Conservation (phyloP, 2,329 filamentous ascomycete species). For the Rhytidhysteron rufulum region DNA sequence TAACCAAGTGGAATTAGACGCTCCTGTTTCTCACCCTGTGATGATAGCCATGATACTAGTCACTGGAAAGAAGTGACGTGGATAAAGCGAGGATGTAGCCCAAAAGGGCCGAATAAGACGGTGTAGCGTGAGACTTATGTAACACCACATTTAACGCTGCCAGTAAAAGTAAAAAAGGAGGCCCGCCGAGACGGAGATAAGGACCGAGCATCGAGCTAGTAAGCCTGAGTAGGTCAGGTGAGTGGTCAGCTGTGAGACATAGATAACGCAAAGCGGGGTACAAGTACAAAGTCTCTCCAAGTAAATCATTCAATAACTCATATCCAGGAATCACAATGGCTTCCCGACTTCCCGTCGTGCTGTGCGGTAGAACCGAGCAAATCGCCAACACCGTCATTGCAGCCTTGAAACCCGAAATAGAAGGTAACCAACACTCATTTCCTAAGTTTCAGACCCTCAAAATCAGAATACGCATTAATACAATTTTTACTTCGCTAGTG, state of each 20-base stretch:
- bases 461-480: no score
- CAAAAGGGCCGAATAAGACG: not conserved
- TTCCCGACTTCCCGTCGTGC: constrained; percentile 7
- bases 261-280: no score
- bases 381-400: constrained; percentile 8
- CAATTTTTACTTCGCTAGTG: constrained; percentile 1
- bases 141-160: not conserved
- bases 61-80: not conserved
- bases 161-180: not conserved
- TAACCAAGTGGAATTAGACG: no score
- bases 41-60: not conserved
- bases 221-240: not conserved
- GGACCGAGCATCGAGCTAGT: not conserved
- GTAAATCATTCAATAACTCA: not conserved
- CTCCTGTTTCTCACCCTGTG: not conserved
- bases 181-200: not conserved
- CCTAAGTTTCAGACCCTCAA: not conserved
- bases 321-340: not conserved
- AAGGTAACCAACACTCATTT: constrained; percentile 4
- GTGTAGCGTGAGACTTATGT: not conserved
- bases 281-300: no score
- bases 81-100: not conserved
- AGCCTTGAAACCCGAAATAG: constrained; percentile 11
- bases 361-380: constrained; percentile 9
- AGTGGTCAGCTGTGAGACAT: not conserved